These are phyloP conservation scores for Thuidium tamariscinum DNA, from an alignment of 225 moss, liverwort and hornwort species.

Conservation along the genomic window DNA sequence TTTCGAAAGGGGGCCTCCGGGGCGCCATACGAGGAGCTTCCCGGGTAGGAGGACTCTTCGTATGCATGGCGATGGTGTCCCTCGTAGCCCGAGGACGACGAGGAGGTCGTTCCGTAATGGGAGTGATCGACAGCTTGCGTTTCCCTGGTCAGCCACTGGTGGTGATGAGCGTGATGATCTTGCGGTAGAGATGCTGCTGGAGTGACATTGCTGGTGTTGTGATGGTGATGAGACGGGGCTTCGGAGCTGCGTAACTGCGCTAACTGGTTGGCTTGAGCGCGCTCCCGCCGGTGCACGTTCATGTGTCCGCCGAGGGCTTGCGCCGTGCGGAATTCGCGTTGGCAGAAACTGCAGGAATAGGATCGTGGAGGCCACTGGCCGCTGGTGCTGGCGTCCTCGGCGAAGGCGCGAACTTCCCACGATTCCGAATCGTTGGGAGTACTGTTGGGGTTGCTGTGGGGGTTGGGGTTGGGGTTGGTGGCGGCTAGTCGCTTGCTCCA, in stretches of 20 bases:
- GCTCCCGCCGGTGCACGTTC: slow-evolving; percentile 56
- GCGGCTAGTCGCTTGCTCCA: not conserved
- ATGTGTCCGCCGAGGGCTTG: slow-evolving; percentile 61
- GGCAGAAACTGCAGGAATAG: slow-evolving; percentile 55
- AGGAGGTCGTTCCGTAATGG: not conserved
- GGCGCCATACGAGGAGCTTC: not conserved
- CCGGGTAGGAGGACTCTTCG: not conserved
- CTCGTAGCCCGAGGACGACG: not conserved
- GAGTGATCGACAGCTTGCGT: not conserved
- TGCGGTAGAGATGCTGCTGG: not conserved
- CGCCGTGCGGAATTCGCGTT: slow-evolving; percentile 54
- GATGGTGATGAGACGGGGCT: not conserved
- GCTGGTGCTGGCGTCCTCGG: slow-evolving; percentile 42
- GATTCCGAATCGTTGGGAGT: slow-evolving; percentile 2
- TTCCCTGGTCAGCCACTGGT: not conserved
- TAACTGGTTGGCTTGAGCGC: slow-evolving; percentile 32
- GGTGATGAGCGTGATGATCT: not conserved
- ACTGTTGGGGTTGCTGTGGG: not conserved
- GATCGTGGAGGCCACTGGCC: slow-evolving; percentile 65
- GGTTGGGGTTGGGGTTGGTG: not conserved
- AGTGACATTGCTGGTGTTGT: not conserved
- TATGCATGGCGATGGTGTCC: not conserved
- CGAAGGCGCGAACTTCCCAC: not conserved
- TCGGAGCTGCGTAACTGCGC: not conserved
- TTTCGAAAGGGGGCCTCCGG: not conserved